Base-by-base conservation (phyloP, 2,329 filamentous ascomycete genomes). In the Trichoderma harzianum region DNA sequence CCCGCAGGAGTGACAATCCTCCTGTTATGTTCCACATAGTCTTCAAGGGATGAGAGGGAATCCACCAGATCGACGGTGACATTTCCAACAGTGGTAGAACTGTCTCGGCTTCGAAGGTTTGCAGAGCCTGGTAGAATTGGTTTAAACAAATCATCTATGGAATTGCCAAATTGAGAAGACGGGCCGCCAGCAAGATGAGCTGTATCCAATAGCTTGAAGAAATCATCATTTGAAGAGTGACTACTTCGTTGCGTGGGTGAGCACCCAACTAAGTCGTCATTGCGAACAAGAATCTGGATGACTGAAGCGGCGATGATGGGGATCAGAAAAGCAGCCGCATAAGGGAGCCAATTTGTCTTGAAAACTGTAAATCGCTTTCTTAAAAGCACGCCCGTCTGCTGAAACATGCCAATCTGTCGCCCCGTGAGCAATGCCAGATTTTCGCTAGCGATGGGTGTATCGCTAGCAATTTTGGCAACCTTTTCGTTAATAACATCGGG, bases 261-360 rank as follows among this genome's bases (percentile, higher is more conserved):
- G 76, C 89, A 91, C 1, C 82, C 81, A 1, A 78, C 82, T 0
- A 83, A 82, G 4, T 80, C 76, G 74, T 89, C 90, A 57, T 84
- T 82, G 34, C 87, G 86, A 7, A 97, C 81, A 75, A 95, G 94
- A 1, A 94, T 82, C 4, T 91, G 92, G 0, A 93, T 91, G 10
- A 95, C 82, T 0, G 91, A 92, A 21, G 92, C 91, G 2, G 92
- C 91, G 68, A 93, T 84, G 72, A 97, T 87, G 0, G 93, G 93
- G 16, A 96, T 88, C 1, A 93, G 76, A n/a, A 95, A 84, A 1
- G 92, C 93, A 1, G 88, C 90, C 7, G 90, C 78, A 70, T 93
- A 93, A 0, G 93, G 92, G 72, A 95, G 86, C 80, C 89, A 78
- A 61, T 78, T 78, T 21, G 74, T 76, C 71, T 86, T 85, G 21